phyloP scores from a whole-genome alignment of 1,284 basidiomycete genomes.

The Schizophyllum amplum region DNA sequence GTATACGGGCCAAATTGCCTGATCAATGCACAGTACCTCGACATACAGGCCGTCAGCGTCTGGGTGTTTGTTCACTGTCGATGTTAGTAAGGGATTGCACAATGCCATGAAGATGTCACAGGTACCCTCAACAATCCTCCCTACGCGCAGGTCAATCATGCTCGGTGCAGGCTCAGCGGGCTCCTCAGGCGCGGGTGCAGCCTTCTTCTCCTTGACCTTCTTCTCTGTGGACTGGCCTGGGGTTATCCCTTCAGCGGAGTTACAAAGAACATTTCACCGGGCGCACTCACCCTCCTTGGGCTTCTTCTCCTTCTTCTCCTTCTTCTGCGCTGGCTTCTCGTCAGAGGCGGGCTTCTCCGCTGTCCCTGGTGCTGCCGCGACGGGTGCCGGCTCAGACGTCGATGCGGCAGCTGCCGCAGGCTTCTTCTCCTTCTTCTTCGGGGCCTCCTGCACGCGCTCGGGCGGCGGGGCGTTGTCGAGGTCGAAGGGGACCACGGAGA shows the following conservation, averaged over 20 bases:
- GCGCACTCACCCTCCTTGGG: neutral
- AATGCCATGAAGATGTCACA: conserved; percentile 9
- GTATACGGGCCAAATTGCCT: neutral
- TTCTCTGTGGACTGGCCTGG: conserved; percentile 32
- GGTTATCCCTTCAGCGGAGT: conserved; percentile 27
- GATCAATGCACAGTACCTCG: conserved; percentile 44
- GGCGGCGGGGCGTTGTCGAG: conserved; percentile 66
- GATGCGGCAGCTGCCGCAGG: conserved; percentile 23
- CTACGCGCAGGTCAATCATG: conserved; percentile 92
- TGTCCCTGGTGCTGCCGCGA: conserved; percentile 16
- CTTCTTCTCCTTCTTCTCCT: conserved; percentile 43
- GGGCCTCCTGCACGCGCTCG: conserved; percentile 64
- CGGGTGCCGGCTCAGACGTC: conserved; percentile 16
- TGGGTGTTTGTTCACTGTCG: conserved; percentile 82
- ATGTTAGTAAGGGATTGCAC: neutral
- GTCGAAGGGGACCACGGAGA: conserved; percentile 61
- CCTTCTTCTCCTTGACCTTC: conserved; percentile 30
- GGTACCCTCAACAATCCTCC: conserved; percentile 83
- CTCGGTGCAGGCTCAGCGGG: conserved; percentile 72
- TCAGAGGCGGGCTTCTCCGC: conserved; percentile 8
- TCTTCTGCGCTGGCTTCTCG: conserved; percentile 32
- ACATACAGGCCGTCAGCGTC: conserved; percentile 91
- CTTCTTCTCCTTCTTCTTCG: conserved; percentile 80
- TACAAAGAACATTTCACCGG: neutral
- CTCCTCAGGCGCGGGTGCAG: conserved; percentile 28